Base-by-base conservation (phyloP, 2,329 filamentous ascomycete genomes). In the Kalaharituber pfeilii region DNA sequence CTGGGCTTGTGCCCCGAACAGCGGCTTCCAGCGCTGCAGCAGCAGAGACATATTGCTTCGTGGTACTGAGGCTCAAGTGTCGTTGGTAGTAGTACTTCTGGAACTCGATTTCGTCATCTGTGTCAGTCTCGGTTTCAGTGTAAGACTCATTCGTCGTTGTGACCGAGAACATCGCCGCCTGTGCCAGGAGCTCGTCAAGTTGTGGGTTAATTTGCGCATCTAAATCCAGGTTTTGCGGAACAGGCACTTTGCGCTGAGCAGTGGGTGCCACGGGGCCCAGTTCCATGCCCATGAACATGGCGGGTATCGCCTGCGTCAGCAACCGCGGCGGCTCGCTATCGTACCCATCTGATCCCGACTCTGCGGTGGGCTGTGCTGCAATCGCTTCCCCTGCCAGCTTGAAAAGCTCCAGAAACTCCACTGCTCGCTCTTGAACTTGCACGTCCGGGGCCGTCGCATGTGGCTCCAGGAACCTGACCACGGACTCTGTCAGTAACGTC, bases 361-460 rank as follows among this genome's bases (percentile, higher is more conserved):
- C 13, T 18, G 4, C 13, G 13, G 76, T 70, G 9, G 77, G 73
- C 57, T 88, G 83, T 1, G 75, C 79, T 7, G 80, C 76, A 2
- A 78, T 78, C 13, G 89, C 87, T 69, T 98, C 91, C 1, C 81
- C 80, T 1, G 86, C 86, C 45, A 98, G 73, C 56, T 86, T 86
- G 64, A 96, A 78, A 11, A 96, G 74, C 66, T 98, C 91, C 0
- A 87, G 76, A 62, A 94, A 93, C 65, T 95, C 88, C 1, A 95
- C 88, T 2, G 88, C 83, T 54, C 91, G 79, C 67, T 96, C 91
- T 69, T 98, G 91, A 2, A 98, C 87, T 66, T 98, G 91, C 1
- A 98, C 74, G 63, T 81, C 86, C 0, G 89, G 88, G 66, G 96
- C 86, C 39, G 81, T 74, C 0, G 81, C 79, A 15, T 96, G 69